These are phyloP conservation scores for Phytophthora aleatoria DNA, from an alignment of 352 stramenopile species.

Conservation along the genomic window DNA sequence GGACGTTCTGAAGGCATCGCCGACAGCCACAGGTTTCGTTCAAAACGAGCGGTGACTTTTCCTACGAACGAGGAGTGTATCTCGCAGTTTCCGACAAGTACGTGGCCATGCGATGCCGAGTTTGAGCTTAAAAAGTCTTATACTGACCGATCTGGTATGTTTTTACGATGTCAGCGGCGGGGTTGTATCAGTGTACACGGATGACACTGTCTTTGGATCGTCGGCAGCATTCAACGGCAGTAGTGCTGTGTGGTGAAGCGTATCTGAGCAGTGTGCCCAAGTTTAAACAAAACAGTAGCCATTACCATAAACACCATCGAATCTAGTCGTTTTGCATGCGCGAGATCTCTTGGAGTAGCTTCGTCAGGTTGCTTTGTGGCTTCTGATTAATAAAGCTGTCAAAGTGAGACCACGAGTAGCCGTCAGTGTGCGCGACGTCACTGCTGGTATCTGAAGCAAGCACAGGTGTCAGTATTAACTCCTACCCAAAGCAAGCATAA, in stretches of 20 bases:
- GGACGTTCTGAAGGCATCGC: constrained; percentile 17
- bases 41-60: constrained; percentile 82
- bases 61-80: constrained; percentile 46
- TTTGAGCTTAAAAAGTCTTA: not conserved
- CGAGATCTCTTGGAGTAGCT: constrained; percentile 74
- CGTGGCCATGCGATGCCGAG: constrained; percentile 6
- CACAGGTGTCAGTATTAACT: constrained; percentile 8
- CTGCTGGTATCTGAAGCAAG: constrained; percentile 28
- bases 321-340: constrained; percentile 51
- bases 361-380: constrained; percentile 49
- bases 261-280: constrained; percentile 1
- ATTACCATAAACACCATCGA: constrained; percentile 12
- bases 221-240: constrained; percentile 24
- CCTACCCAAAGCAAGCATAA: not conserved
- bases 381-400: constrained; percentile 64
- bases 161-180: constrained; percentile 39
- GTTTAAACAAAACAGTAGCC: constrained; percentile 10
- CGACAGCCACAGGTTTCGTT: constrained; percentile 36
- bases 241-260: constrained; percentile 17
- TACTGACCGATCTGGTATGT: constrained; percentile 11
- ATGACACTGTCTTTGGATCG: constrained; percentile 23
- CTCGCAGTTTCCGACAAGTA: constrained; percentile 82
- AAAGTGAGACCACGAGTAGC: constrained; percentile 84
- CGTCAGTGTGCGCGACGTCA: constrained; percentile 62
- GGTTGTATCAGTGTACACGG: constrained; percentile 62